Base-by-base conservation (phyloP, 495 filamentous ascomycete species). In the Lasiosphaeris hirsuta region DNA sequence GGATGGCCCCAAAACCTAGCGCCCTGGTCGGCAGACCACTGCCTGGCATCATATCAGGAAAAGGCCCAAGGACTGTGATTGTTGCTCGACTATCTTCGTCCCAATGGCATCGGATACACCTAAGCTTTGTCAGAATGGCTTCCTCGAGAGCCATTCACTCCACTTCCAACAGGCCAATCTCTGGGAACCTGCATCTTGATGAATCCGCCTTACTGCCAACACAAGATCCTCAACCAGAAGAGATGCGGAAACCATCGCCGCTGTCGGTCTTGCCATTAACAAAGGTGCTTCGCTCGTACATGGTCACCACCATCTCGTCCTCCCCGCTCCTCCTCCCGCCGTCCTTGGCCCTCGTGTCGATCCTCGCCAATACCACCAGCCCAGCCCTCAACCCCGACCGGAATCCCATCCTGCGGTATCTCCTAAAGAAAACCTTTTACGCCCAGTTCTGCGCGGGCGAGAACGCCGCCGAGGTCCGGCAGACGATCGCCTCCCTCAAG, bases 371-470 rank as follows among this genome's bases (percentile, higher is more conserved):
- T 61, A 86, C 87, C 15, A 83, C 81, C 42, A 83, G 71, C 14
- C 74, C 83, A 1, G 40, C 83, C 7, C 69, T 88, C 10, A 80
- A 80, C 58, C 83, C 84, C 3, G 80, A 84, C 57, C 69, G 65
- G 35, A 88, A 88, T 56, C 78, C 76, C 0, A 9, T 84, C 14
- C 75, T 86, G 11, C 70, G 73, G 13, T 78, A 67, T 58, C 67
- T 89, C 36, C 76, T 95, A 34, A 87, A 89, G 57, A 79, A 84
- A 54, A 93, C 88, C 0, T 90, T 95, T 65, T 95, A 95, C 68
- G 81, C 82, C 52, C 89, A 95, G 63, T 95, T 93, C 68, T 95
- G 90, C 66, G 87, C 88, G 1, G 90, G 90, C 15, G 84, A 87
- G 65, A 87, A 82, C 44, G 70, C 77, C 0, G 52, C 59, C 1